These are phyloP conservation scores for Hyaloscypha hepaticicola DNA, from an alignment of 495 filamentous ascomycete genomes.

Conservation along the genomic window DNA sequence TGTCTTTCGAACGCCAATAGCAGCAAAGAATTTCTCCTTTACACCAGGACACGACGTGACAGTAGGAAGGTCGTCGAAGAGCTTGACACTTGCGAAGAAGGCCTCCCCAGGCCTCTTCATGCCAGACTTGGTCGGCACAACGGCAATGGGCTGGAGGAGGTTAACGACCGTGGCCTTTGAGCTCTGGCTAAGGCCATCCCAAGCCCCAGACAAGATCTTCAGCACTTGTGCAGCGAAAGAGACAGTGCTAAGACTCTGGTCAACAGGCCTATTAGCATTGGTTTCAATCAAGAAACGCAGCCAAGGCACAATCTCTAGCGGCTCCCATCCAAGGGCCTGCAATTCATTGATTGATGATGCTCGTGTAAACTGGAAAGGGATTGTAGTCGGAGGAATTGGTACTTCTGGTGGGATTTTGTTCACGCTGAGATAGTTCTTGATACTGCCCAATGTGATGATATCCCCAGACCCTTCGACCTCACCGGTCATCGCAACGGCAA, in stretches of 20 bases:
- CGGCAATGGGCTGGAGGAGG: slow-evolving; percentile 61
- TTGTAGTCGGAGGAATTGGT: slow-evolving; percentile 76
- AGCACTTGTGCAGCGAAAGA: slow-evolving; percentile 79
- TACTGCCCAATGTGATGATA: slow-evolving; percentile 72
- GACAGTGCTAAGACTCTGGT: slow-evolving; percentile 67
- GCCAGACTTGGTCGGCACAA: slow-evolving; percentile 88
- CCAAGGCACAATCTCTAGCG: slow-evolving; percentile 81
- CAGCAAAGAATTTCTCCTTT: slow-evolving; percentile 83
- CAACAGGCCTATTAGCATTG: slow-evolving; percentile 39
- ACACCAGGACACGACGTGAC: slow-evolving; percentile 70
- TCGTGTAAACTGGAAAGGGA: slow-evolving; percentile 72
- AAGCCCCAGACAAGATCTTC: slow-evolving; percentile 77
- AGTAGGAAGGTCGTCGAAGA: slow-evolving; percentile 90
- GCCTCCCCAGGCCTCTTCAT: slow-evolving; percentile 86
- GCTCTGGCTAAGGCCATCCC: slow-evolving; percentile 68
- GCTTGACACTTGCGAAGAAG: slow-evolving; percentile 87
- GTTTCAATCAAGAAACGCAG: slow-evolving; percentile 71
- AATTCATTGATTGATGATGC: slow-evolving; percentile 52
- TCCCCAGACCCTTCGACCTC: slow-evolving; percentile 58
- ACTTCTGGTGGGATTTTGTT: slow-evolving; percentile 76
- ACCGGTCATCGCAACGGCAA: slow-evolving; percentile 75
- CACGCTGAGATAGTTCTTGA: slow-evolving; percentile 70
- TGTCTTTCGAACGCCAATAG: slow-evolving; percentile 82
- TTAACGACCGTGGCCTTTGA: slow-evolving; percentile 64
- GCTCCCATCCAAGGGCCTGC: slow-evolving; percentile 77